These are phyloP conservation scores for Pythium apleroticum DNA, from an alignment of 352 stramenopile genomes.

Conservation along the genomic window DNA sequence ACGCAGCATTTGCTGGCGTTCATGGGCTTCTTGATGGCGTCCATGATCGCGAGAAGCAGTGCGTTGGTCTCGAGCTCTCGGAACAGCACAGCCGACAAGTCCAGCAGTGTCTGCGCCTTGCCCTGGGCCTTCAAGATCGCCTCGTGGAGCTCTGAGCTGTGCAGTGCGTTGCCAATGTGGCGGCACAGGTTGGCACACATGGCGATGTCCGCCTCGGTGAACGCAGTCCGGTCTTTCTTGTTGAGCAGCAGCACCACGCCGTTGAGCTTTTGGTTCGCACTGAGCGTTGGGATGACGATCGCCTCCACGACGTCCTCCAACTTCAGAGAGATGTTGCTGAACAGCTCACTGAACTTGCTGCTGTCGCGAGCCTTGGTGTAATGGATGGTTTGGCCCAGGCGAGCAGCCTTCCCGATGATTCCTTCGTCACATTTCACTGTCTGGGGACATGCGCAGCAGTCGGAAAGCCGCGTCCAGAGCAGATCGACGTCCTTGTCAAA, in stretches of 20 bases:
- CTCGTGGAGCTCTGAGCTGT: constrained; percentile 61
- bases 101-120: constrained; percentile 65
- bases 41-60: constrained; percentile 53
- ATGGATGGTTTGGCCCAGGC: constrained; percentile 26
- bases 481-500: constrained; percentile 51
- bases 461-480: constrained; percentile 49
- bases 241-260: constrained; percentile 62
- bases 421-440: constrained; percentile 55
- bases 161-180: constrained; percentile 54
- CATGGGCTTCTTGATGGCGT: constrained; percentile 55
- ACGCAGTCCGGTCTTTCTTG: constrained; percentile 29
- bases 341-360: constrained; percentile 21
- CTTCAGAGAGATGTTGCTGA: constrained; percentile 18
- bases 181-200: constrained; percentile 51
- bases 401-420: constrained; percentile 47
- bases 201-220: constrained; percentile 57
- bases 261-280: constrained; percentile 44
- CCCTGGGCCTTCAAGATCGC: constrained; percentile 51
- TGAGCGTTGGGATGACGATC: constrained; percentile 56
- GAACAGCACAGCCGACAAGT: constrained; percentile 65
- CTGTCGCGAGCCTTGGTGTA: constrained; percentile 19
- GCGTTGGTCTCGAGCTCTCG: constrained; percentile 60
- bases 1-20: constrained; percentile 56
- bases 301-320: constrained; percentile 32
- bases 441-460: constrained; percentile 26